A percentile compares a stretch with the other conserved stretches of the same genome.
Evolutionary conservation across 2,329 filamentous ascomycete genomes (phyloP).

Genomic region (Phialophora verrucosa): DNA sequence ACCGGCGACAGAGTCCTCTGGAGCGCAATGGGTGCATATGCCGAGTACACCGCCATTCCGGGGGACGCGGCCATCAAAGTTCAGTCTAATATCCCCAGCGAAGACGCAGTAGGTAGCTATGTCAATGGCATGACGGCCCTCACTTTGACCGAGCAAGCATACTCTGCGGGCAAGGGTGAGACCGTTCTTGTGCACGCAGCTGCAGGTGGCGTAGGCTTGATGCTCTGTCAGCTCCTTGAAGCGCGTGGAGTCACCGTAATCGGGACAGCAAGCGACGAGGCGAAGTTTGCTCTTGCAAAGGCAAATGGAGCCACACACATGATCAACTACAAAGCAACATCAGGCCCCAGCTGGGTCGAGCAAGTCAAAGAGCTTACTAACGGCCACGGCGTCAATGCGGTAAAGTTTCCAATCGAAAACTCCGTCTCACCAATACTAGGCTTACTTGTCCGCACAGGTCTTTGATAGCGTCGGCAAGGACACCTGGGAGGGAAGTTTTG

Average conservation of each 20-base stretch:
- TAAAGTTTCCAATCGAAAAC: not conserved
- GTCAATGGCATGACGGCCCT: conserved; percentile 84
- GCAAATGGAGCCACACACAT: conserved; percentile 49
- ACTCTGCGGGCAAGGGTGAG: conserved; percentile 73
- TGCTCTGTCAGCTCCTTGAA: conserved; percentile 73
- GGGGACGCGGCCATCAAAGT: conserved; percentile 65
- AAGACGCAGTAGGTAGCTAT: conserved; percentile 70
- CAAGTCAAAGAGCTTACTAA: not conserved
- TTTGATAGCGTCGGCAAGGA: too few species aligned
- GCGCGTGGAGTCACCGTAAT: conserved; percentile 77
- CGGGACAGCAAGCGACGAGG: conserved; percentile 74
- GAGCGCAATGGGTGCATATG: conserved; percentile 62
- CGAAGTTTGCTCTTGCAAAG: conserved; percentile 73
- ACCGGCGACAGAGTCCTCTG: conserved; percentile 75
- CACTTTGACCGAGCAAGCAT: conserved; percentile 76
- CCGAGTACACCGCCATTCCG: conserved; percentile 63
- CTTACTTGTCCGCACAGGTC: conserved; percentile 44
- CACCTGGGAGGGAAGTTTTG: too few species aligned
- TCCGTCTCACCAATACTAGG: conserved; percentile 69
- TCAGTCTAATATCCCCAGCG: conserved; percentile 65
- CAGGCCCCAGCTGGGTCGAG: not conserved
- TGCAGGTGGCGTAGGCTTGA: conserved; percentile 78
- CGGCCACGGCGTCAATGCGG: not conserved
- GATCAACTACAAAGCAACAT: not conserved
- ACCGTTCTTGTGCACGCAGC: conserved; percentile 86